Conservation (phyloP, 345 rosid genomes). For the Geranium brycei region DNA sequence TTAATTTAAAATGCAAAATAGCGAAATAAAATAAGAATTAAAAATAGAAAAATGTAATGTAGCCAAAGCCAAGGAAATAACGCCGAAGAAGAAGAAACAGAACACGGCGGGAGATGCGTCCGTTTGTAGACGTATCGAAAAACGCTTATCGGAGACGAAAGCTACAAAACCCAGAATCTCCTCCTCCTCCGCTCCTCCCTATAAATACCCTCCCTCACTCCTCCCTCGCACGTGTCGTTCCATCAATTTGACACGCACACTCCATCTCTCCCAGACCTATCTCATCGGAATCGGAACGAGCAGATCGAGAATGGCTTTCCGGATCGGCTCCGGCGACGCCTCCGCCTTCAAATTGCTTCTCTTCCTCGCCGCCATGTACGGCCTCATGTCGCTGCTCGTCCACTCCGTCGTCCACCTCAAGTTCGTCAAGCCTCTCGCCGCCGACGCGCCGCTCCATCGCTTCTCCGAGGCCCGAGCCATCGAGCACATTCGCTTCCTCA, state of each 20-base stretch:
- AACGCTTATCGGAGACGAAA: too few relatives aligned
- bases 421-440: slow-evolving; percentile 51
- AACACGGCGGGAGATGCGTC: too few relatives aligned
- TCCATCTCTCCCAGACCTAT: not conserved
- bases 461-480: slow-evolving; percentile 92
- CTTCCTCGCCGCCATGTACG: slow-evolving; percentile 41
- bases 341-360: slow-evolving; percentile 51
- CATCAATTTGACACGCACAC: not conserved
- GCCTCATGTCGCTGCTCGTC: slow-evolving; percentile 44
- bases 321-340: slow-evolving; percentile 35
- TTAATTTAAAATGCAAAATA: too few relatives aligned
- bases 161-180: not conserved
- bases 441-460: slow-evolving; percentile 74
- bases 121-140: too few relatives aligned
- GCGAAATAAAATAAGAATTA: too few relatives aligned
- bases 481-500: slow-evolving; percentile 62
- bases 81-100: too few relatives aligned
- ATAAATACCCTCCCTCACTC: not conserved
- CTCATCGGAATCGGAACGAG: not conserved
- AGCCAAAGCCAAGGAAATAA: too few relatives aligned
- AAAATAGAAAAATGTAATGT: too few relatives aligned
- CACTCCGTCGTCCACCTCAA: slow-evolving; percentile 52
- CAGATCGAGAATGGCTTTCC: slow-evolving; percentile 33
- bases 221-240: not conserved
- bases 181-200: not conserved